Base-by-base conservation (phyloP, 1,284 basidiomycete genomes). In the Boletellus dicymbophilus region DNA sequence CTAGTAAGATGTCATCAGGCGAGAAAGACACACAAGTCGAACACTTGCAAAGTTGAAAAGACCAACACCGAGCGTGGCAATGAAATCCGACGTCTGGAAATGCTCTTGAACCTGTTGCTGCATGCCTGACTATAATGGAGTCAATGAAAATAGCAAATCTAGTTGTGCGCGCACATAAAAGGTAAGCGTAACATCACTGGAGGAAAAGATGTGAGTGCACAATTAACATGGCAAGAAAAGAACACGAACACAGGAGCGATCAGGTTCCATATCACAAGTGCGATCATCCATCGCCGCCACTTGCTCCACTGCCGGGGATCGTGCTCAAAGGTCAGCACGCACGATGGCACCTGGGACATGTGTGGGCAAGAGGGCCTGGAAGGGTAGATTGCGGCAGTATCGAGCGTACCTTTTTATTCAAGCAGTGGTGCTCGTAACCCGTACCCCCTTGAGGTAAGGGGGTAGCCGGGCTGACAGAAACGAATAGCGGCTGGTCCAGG, bases 1-100 rank as follows among this genome's bases (percentile, higher is more conserved):
- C 59, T 66, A 22, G 21, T 1, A 36, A 11, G 25, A 49, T 27
- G 39, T 30, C 11, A 31, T 57, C 37, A 40, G 41, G 26, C 8
- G 6, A n/a, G 15, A 8, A 25, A 38, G 13, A 5, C 12, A 26
- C 9, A 7, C 28, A 37, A 47, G 5, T 12, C 12, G 20, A 18
- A 37, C 16, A n/a, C 52, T 55, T 45, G 44, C 62, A 49, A 64
- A 58, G 46, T 67, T 64, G 31, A 52, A 67, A 21, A 64, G 51
- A 34, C 65, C 55, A 2, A 67, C 57, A 3, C 65, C 65, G 7
- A 67, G 63, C 8, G 63, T 63, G 25, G 43, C 65, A 11, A 65
- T 46, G n/a, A 48, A 60, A 16, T 49, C 38, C 1, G 62, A 45
- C 2, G 53, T 44, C 1, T 26, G 44, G 22, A 67, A 67, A 5